Evolutionary conservation across 306 rosid species (phyloP), one percentile per base, ranked within the genome.

Genomic region (Trichosanthes truncata): DNA sequence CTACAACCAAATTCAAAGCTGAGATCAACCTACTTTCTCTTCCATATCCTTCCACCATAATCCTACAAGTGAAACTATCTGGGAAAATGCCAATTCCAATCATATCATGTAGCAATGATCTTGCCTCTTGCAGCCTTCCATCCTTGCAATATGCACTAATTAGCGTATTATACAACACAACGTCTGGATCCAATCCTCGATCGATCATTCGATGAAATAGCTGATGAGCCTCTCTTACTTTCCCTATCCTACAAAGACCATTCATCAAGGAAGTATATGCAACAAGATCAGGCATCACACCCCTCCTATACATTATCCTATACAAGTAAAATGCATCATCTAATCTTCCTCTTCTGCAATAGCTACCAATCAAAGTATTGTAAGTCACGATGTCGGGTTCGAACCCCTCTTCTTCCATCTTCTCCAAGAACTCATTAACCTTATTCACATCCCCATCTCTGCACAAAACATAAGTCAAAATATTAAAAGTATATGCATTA

Each of bases 341-440:
- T 73, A 94, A 74, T 84, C 88, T 89, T 60, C 93, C 91, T 80
- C 87, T 91, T 56, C 81, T 88, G 83, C 97, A 92, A 84, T 92
- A 94, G 78, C 95, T 89, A 86, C 57, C 85, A 79, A 94, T 83
- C 43, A 94, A 84, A 7, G 92, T 94, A 80, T 92, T 92, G 81
- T 92, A 94, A 0, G 97, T 94, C 59, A 94, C 97, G 0, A 88
- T 78, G 48, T 94, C 93, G 2, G 98, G 97, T 62, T 89, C 93
- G 84, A 92, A 94, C 10, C 98, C 97, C 80, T 92, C 96, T 63
- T 92, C 97, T 80, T 94, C 98, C 95, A 94, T 94, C 80, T 86
- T 92, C 61, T 94, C 97, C 60, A 94, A 43, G 79, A 94, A 94
- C 15, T 82, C 91, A 7, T 87, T 89, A 78, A 92, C 93, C 89